phyloP scores from a whole-genome alignment of 768 basidiomycete genomes.

The Chalciporus piperatus region DNA sequence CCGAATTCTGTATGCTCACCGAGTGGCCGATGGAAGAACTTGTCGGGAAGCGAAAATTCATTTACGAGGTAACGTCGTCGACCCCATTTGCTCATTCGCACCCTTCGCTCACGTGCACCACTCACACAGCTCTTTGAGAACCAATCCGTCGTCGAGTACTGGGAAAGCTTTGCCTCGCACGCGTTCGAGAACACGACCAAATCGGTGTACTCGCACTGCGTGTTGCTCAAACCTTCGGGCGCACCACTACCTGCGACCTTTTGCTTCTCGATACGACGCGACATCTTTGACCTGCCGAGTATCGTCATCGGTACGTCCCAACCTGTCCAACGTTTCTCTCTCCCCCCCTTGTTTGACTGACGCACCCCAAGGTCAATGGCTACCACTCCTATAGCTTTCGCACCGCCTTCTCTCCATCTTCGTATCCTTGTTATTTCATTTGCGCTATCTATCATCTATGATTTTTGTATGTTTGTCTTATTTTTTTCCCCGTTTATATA shows the following conservation, averaged over 20 bases:
- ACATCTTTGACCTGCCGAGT: constrained; percentile 87
- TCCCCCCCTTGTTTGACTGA: constrained; percentile 1
- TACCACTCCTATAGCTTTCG: constrained; percentile 62
- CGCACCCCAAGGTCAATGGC: constrained; percentile 71
- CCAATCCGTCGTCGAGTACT: constrained; percentile 91
- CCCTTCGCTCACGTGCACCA: constrained; percentile 18
- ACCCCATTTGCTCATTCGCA: constrained; percentile 8
- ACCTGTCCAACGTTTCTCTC: neutral
- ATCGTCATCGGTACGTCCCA: constrained; percentile 72
- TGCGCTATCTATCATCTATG: neutral
- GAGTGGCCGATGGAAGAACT: constrained; percentile 89
- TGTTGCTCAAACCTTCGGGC: constrained; percentile 80
- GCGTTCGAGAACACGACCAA: constrained; percentile 98
- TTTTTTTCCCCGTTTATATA: too few relatives aligned
- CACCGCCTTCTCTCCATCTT: neutral
- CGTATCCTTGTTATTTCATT: neutral
- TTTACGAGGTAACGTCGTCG: constrained; percentile 33
- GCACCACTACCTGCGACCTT: constrained; percentile 88
- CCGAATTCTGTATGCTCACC: constrained; percentile 93
- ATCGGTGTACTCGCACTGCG: constrained; percentile 91
- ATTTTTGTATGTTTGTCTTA: neutral
- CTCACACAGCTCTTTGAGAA: constrained; percentile 81
- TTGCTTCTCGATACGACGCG: constrained; percentile 93
- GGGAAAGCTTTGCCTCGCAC: constrained; percentile 95
- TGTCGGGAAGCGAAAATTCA: constrained; percentile 50